A percentile compares a stretch with the other conserved stretches of the same genome.
Conservation (phyloP, 1,284 basidiomycete species). For the Coniferiporia weirii region DNA sequence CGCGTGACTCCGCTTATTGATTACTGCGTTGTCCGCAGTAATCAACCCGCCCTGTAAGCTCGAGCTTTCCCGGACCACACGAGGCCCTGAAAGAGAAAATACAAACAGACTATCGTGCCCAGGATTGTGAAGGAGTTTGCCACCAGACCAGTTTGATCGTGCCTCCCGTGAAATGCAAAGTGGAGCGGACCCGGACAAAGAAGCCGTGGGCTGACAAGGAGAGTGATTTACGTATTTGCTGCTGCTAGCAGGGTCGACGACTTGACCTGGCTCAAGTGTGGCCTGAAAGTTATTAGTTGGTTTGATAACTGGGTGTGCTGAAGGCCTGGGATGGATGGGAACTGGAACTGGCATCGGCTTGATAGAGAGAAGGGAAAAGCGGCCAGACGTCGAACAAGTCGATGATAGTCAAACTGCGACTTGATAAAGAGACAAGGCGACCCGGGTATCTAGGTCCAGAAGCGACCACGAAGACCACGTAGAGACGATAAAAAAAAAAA, state of each 20-base stretch:
- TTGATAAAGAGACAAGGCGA: not conserved
- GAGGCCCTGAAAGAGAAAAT: not conserved
- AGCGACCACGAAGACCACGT: not conserved
- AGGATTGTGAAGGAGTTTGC: not conserved
- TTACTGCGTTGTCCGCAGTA: constrained; percentile 53
- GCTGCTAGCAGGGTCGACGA: constrained; percentile 31
- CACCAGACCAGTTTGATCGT: constrained; percentile 1
- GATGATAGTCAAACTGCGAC: not conserved
- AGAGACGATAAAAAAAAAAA: constrained; percentile 12
- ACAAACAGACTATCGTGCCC: not conserved
- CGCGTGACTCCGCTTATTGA: constrained; percentile 62
- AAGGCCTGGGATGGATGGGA: constrained; percentile 49
- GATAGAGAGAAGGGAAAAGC: constrained; percentile 30
- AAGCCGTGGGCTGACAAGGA: constrained; percentile 6
- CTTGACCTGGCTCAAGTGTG: not conserved
- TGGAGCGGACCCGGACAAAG: not conserved
- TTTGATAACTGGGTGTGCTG: constrained; percentile 63
- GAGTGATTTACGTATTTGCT: constrained; percentile 39
- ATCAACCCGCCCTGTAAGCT: constrained; percentile 72
- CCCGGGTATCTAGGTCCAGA: constrained; percentile 8
- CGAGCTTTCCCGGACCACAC: constrained; percentile 26
- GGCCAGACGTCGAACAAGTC: constrained; percentile 24
- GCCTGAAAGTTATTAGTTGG: constrained; percentile 34
- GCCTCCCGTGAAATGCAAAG: not conserved
- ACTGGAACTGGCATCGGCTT: constrained; percentile 82